phyloP scores from a whole-genome alignment of 1,284 basidiomycete species.

The Psilocybe mexicana region DNA sequence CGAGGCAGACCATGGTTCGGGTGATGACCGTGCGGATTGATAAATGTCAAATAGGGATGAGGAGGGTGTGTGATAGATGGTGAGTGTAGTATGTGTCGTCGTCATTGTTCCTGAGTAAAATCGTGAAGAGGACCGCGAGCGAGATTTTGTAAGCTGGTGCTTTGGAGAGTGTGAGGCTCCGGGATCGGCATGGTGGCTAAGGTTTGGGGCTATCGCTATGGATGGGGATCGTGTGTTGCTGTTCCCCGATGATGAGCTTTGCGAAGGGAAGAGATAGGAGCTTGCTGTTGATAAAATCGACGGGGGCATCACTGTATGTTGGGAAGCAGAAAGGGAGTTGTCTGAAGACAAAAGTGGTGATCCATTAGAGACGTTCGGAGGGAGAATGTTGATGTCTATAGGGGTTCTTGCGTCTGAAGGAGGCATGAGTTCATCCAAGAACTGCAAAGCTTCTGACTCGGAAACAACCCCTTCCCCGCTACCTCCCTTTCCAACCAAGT shows the following conservation, averaged over 20 bases:
- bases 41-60: conserved; percentile 61
- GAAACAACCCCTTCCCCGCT: conserved; percentile 23
- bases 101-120: conserved; percentile 53
- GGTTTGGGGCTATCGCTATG: conserved; percentile 31
- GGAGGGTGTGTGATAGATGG: conserved; percentile 72
- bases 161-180: conserved; percentile 26
- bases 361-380: conserved; percentile 6
- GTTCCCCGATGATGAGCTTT: background rate
- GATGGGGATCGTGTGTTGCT: conserved; percentile 22
- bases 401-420: conserved; percentile 18
- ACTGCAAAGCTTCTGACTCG: conserved; percentile 36
- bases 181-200: conserved; percentile 17
- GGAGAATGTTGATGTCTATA: conserved; percentile 9
- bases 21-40: conserved; percentile 60
- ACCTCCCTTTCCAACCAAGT: conserved; percentile 45
- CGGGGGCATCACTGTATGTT: background rate
- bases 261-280: conserved; percentile 1
- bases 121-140: conserved; percentile 42
- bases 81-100: conserved; percentile 53
- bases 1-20: conserved; percentile 38
- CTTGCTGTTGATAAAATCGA: background rate
- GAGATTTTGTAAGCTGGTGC: conserved; percentile 34
- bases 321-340: background rate
- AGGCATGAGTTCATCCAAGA: conserved; percentile 62
- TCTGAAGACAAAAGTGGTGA: conserved; percentile 5